These are phyloP conservation scores for Curvularia lunata DNA, from an alignment of 2,329 filamentous ascomycete species.

Conservation along the genomic window DNA sequence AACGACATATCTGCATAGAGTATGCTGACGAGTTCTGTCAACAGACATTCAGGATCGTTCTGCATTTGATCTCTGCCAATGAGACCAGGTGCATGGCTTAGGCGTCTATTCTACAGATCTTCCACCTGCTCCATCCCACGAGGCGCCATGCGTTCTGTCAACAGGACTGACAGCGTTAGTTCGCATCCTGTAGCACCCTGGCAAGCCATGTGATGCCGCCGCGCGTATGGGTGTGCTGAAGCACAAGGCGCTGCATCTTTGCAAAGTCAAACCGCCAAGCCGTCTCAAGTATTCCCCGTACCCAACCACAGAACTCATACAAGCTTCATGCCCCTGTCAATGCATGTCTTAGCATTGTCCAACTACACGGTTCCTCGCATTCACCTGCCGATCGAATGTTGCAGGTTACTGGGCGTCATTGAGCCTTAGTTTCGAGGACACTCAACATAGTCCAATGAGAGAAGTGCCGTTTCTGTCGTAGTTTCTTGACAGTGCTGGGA, in stretches of 20 bases:
- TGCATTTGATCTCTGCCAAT: not conserved
- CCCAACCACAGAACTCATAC: slow-evolving; percentile 25
- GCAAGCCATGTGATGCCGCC: slow-evolving; percentile 5
- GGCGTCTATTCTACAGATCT: not conserved
- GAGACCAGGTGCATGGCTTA: not conserved
- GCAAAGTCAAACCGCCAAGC: slow-evolving; percentile 34
- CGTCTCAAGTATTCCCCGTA: slow-evolving; percentile 29
- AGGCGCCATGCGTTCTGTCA: not conserved
- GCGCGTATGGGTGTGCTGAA: slow-evolving; percentile 23
- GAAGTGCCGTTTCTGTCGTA: slow-evolving; percentile 23
- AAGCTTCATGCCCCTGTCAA: slow-evolving; percentile 9
- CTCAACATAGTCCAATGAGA: slow-evolving; percentile 26
- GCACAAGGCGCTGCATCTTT: slow-evolving; percentile 33
- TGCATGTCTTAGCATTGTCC: slow-evolving; percentile 7
- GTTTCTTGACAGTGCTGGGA: slow-evolving; percentile 10
- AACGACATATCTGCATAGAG: not conserved
- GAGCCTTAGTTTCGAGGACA: slow-evolving; percentile 34
- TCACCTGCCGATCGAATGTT: slow-evolving; percentile 17
- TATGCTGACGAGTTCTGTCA: not conserved
- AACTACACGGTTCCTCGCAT: slow-evolving; percentile 2
- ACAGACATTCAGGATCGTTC: not conserved
- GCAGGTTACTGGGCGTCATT: slow-evolving; percentile 19
- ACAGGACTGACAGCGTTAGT: not conserved
- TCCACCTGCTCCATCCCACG: not conserved
- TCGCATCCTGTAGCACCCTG: slow-evolving; percentile 1